Evolutionary conservation across 306 rosid species (phyloP), one percentile per base, ranked within the genome.

Genomic region (Dicorynia guianensis): DNA sequence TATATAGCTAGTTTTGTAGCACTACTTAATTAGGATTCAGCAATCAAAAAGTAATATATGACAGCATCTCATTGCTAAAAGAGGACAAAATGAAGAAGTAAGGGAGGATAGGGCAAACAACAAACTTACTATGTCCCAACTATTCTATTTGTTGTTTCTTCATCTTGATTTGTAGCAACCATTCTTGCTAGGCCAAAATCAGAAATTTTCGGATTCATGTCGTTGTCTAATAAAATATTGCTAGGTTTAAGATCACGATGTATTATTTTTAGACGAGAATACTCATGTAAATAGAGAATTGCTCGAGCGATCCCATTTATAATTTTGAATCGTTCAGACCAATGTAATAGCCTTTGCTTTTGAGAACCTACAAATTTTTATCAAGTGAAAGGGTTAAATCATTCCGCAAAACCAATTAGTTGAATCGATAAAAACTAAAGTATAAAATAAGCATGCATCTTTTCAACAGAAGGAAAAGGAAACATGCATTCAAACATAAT

Each of bases 101-200:
- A 59, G 3, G 8, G 35, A 35, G n/a, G 8, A n/a, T 0, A 30
- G 13, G 12, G 1, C 2, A 34, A 5, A 6, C 35, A 2, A 15
- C 0, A 25, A 0, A 79, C 89, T 80, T 82, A 87, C 89, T 54
- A 82, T 7, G 87, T 87, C 8, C 84, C 87, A 35, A 77, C 85
- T 1, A 87, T 20, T 67, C 20, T 65, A 0, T 5, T 34, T 0
- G 89, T 87, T 17, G 17, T 74, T 15, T 63, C 78, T 17, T 65
- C 69, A 3, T 35, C 59, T 64, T 82, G 78, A 8, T 80, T 75
- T 1, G 38, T 55, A 3, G 1, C 69, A 62, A 82, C 59, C 5
- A 79, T 65, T n/a, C 57, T 84, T 1, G 85, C 84, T 76, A 74
- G 49, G 0, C 84, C 89, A 77, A 87, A 84, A 50, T 87, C 85